These are phyloP conservation scores for Lepidium aucheri DNA, from an alignment of 345 rosid genomes.

Conservation along the genomic window DNA sequence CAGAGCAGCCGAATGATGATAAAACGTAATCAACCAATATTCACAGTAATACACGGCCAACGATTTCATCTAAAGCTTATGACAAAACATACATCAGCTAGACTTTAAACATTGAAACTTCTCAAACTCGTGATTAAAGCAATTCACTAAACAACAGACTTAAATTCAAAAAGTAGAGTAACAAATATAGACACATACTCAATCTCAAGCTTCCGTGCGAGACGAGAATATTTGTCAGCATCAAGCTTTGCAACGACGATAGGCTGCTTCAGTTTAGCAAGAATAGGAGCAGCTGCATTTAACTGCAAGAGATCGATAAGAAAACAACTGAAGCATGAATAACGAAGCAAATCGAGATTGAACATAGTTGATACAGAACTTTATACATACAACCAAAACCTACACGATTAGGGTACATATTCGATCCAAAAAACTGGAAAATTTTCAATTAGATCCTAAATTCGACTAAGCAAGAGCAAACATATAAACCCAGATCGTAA, in stretches of 20 bases:
- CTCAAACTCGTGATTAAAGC: not conserved
- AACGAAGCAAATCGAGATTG: not conserved
- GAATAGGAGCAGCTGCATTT: conserved; percentile 81
- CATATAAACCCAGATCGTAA: not conserved
- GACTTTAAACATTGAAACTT: not conserved
- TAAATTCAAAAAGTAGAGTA: not conserved
- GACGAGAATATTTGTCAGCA: conserved; percentile 67
- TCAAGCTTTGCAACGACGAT: conserved; percentile 72
- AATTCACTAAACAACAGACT: not conserved
- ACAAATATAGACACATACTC: conserved; percentile 41
- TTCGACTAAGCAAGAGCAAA: not conserved
- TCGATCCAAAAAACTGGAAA: not conserved
- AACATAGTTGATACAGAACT: not conserved
- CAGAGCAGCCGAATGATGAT: not conserved
- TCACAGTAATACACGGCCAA: not conserved
- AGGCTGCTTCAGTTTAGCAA: conserved; percentile 65
- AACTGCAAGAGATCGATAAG: conserved; percentile 42
- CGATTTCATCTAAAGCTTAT: not conserved
- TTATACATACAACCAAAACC: not conserved
- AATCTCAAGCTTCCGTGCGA: conserved; percentile 65
- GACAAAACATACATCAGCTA: not conserved
- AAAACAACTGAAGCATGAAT: not conserved
- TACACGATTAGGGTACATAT: not conserved
- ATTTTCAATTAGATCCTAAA: not conserved
- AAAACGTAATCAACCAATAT: not conserved